These are phyloP conservation scores for Botrytis porri DNA, from an alignment of 2,329 filamentous ascomycete genomes.

Conservation along the genomic window DNA sequence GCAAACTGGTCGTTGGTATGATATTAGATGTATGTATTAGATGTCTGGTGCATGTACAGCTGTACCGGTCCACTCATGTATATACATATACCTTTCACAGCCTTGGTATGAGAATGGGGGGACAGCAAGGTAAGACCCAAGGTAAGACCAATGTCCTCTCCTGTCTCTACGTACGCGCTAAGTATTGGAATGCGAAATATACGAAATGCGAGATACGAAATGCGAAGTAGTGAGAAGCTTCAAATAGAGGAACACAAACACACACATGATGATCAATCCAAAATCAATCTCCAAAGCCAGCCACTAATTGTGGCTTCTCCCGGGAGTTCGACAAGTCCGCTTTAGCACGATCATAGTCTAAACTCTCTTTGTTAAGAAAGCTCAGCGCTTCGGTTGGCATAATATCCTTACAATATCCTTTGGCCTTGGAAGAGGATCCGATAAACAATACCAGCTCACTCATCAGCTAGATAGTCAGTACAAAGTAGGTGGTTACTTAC, in stretches of 20 bases:
- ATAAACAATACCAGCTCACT: neutral
- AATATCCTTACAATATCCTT: neutral
- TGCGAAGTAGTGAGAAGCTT: neutral
- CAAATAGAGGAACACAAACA: too few species aligned
- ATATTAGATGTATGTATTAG: neutral
- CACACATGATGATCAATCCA: too few species aligned
- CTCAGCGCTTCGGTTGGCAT: constrained; percentile 2
- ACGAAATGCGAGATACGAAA: neutral
- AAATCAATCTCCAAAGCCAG: too few species aligned
- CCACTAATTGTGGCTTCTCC: neutral
- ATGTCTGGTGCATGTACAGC: neutral
- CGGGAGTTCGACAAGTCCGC: neutral
- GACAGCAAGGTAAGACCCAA: too few species aligned
- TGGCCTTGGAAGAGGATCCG: neutral
- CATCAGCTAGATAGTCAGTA: too few species aligned
- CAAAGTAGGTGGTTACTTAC: too few species aligned
- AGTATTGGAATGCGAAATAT: neutral
- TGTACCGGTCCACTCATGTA: neutral
- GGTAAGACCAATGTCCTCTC: neutral
- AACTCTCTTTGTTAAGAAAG: neutral
- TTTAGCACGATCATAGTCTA: neutral
- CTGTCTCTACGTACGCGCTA: neutral
- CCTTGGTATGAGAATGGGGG: neutral
- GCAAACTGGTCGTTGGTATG: neutral
- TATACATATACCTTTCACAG: neutral